Evolutionary conservation across 768 basidiomycete species (phyloP).

Genomic region (Psilocybe cyanescens): DNA sequence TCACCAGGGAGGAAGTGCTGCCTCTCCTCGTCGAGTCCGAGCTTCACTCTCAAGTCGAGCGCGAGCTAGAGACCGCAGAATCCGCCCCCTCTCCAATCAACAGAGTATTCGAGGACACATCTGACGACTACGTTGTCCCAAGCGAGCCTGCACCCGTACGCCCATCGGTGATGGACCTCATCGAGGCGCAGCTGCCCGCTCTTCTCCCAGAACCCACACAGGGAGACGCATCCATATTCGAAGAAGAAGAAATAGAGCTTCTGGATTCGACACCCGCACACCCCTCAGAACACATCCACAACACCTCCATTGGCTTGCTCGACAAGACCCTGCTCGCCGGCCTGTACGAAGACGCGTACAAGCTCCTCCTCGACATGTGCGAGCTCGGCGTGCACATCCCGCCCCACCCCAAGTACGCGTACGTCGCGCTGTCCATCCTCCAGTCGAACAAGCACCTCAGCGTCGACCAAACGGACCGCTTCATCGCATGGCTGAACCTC

Average conservation of each 20-base stretch:
- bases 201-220: slow-evolving; percentile 29
- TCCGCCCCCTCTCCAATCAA: background rate
- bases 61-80: slow-evolving; percentile 9
- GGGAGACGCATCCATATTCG: slow-evolving; percentile 34
- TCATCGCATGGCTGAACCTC: slow-evolving; percentile 37
- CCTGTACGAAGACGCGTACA: slow-evolving; percentile 7
- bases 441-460: background rate
- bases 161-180: slow-evolving; percentile 27
- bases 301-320: slow-evolving; percentile 6
- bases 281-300: slow-evolving; percentile 11
- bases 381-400: slow-evolving; percentile 33
- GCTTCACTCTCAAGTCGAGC: slow-evolving; percentile 19
- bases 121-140: slow-evolving; percentile 32
- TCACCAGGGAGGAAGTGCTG: slow-evolving; percentile 20
- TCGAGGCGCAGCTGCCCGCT: slow-evolving; percentile 32
- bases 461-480: slow-evolving; percentile 19
- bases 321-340: background rate
- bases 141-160: slow-evolving; percentile 13
- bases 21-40: slow-evolving; percentile 24
- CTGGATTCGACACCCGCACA: slow-evolving; percentile 26
- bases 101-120: slow-evolving; percentile 34
- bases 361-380: slow-evolving; percentile 32
- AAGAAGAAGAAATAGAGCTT: slow-evolving; percentile 26
- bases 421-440: slow-evolving; percentile 30
- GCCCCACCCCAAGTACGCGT: slow-evolving; percentile 28